Evolutionary conservation across 1,139 yeast species (phyloP).

Genomic region (Dujonia santamariae): DNA sequence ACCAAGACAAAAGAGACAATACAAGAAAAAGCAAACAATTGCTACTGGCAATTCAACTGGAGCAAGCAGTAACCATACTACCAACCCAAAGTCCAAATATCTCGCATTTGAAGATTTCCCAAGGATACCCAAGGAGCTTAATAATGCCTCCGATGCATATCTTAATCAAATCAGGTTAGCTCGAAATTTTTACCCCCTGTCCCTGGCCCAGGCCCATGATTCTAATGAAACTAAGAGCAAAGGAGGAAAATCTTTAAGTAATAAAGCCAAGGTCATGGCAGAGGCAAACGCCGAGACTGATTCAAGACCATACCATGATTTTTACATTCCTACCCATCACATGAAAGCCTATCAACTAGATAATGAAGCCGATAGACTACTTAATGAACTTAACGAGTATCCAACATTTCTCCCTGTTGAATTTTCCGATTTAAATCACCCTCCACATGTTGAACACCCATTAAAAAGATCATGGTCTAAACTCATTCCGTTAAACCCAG

Average conservation of each 20-base stretch:
- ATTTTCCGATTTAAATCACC: conserved; percentile 6
- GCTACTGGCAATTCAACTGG: too few species aligned
- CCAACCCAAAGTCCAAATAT: conserved; percentile 12
- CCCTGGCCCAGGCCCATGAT: too few species aligned
- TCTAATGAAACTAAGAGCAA: too few species aligned
- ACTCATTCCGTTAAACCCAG: conserved; percentile 36
- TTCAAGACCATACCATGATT: conserved; percentile 15
- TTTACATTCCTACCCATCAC: conserved; percentile 30
- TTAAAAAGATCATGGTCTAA: conserved; percentile 41
- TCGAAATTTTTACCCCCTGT: conserved; percentile 11
- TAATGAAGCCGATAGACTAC: conserved; percentile 24
- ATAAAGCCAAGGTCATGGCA: too few species aligned
- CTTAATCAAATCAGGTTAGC: conserved; percentile 3
- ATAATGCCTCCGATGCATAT: conserved; percentile 3
- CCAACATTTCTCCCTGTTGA: conserved; percentile 4
- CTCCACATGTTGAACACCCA: conserved; percentile 30
- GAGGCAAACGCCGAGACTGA: background rate
- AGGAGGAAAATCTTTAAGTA: too few species aligned
- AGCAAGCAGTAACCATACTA: conserved; percentile 6
- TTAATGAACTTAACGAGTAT: conserved; percentile 18
- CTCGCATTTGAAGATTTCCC: conserved; percentile 31
- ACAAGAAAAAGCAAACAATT: conserved; percentile 3
- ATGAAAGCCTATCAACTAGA: conserved; percentile 21
- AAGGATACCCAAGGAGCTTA: conserved; percentile 19
- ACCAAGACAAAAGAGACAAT: conserved; percentile 2